phyloP scores from a whole-genome alignment of 139 green algal genomes.

The Auxenochlorella pyrenoidosa region DNA sequence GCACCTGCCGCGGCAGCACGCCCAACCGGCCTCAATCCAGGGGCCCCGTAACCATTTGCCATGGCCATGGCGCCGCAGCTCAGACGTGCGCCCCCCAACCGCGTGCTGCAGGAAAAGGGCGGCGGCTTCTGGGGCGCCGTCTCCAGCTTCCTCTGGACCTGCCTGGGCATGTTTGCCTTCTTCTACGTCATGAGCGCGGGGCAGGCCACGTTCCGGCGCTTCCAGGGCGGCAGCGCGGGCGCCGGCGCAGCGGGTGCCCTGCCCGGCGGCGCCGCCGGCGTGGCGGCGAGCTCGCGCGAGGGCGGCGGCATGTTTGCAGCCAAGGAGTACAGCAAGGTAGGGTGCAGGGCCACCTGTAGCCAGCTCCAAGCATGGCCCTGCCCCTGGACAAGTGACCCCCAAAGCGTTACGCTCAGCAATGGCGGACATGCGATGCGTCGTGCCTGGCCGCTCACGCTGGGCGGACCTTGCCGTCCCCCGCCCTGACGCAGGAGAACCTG shows the following conservation, averaged over 20 bases:
- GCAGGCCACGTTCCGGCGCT: constrained; percentile 18
- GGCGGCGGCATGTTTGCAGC: constrained; percentile 46
- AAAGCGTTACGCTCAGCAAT: too few species aligned
- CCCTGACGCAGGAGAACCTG: constrained; percentile 59
- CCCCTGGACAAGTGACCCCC: too few species aligned
- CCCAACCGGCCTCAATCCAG: too few species aligned
- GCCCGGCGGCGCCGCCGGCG: background rate
- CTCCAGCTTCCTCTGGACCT: constrained; percentile 32
- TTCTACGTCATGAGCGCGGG: constrained; percentile 62
- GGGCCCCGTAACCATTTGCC: too few species aligned
- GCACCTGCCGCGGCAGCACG: background rate
- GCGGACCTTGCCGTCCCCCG: background rate
- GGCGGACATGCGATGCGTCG: too few species aligned
- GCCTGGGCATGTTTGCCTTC: constrained; percentile 46
- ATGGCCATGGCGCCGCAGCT: too few species aligned
- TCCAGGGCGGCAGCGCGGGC: constrained; percentile 4
- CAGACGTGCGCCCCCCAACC: background rate
- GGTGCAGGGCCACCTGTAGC: too few species aligned
- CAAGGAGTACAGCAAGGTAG: constrained; percentile 77
- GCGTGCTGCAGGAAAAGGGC: background rate
- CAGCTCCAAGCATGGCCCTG: background rate
- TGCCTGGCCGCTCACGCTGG: too few species aligned
- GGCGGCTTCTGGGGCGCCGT: constrained; percentile 22
- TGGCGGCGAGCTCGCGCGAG: background rate
- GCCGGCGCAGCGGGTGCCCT: background rate